Evolutionary conservation across 495 filamentous ascomycete species (phyloP), one percentile per base, ranked within the genome.

Genomic region (Echria macrotheca): DNA sequence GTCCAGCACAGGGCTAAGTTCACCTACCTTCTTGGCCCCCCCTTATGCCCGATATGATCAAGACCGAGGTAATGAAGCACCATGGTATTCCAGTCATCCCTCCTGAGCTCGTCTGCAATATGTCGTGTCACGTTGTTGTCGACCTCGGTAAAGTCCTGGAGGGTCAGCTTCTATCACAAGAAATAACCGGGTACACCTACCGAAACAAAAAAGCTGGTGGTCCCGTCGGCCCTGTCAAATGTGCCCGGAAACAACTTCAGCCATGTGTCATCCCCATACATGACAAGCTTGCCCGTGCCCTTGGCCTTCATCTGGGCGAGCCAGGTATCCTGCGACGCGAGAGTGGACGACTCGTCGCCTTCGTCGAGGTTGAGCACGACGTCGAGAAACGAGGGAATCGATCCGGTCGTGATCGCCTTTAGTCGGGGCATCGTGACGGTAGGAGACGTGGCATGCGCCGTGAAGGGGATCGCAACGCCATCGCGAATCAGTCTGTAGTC

Each of bases 241-340:
- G 82, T 84, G 6, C 77, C 80, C 4, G 93, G 93, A 61, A 99
- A 97, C 26, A 99, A 77, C 66, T 96, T 97, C 47, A 97, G 71
- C 93, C 93, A 99, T 11, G 93, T 99, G 64, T 99, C 93, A 61
- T 99, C 93, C 35, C 93, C 93, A 56, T 94, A 96, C 87, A 99
- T 91, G 62, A 95, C 73, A 42, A 96, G 72, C 53, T 85, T 87
- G 21, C 84, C 87, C 2, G 61, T 59, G 12, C 70, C 68, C 63
- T 81, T 85, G 24, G 83, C 80, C 64, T 82, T 89, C 66, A 99
- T 78, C 68, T 99, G 93, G 19, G 88, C 85, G 31, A 97, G 76
- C 90, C 94, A 97, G 12, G 88, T 95, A 61, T 99, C 93, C 66
- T 97, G 93, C 25, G 76, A 75, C 12, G 85, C 81, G 19, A 99